A percentile compares a stretch with the other conserved stretches of the same genome.
Conservation (phyloP, 108 stramenopile species). For the Skeletonema menzelii region DNA sequence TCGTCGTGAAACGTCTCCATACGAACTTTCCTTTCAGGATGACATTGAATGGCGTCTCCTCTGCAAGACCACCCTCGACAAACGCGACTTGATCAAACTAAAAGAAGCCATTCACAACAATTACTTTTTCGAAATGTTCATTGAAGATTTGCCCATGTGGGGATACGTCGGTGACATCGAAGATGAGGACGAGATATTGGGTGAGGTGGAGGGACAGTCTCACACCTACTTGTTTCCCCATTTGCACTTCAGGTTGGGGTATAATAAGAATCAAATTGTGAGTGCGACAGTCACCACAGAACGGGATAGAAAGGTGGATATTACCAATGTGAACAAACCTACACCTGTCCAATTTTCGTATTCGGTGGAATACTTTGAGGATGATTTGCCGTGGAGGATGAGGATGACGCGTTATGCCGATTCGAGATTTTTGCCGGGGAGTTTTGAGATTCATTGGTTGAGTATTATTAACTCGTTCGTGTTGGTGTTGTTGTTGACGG, state of each 20-base stretch:
- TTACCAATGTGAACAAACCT: constrained; percentile 74
- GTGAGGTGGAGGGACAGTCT: constrained; percentile 62
- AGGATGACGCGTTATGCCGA: constrained; percentile 91
- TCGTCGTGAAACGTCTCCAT: constrained; percentile 89
- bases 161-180: constrained; percentile 90
- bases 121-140: constrained; percentile 98
- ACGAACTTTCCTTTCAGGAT: constrained; percentile 87
- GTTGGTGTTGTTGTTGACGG: constrained; percentile 94
- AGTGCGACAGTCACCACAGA: constrained; percentile 88
- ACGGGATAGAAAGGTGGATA: constrained; percentile 84
- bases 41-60: constrained; percentile 89
- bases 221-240: constrained; percentile 89
- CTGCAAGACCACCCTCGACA: constrained; percentile 71
- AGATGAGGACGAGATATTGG: constrained; percentile 80
- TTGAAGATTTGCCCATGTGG: constrained; percentile 98
- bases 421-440: constrained; percentile 81
- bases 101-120: constrained; percentile 91
- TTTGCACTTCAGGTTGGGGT: constrained; percentile 90
- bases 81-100: constrained; percentile 64
- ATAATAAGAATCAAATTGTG: constrained; percentile 91
- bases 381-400: constrained; percentile 76
- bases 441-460: constrained; percentile 97
- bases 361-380: constrained; percentile 91
- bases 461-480: constrained; percentile 98
- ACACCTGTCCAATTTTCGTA: constrained; percentile 91